Percentiles rank a stretch among this genome's conserved stretches.
Evolutionary conservation across 1,284 basidiomycete species (phyloP).

Genomic region (Trametes sp.): DNA sequence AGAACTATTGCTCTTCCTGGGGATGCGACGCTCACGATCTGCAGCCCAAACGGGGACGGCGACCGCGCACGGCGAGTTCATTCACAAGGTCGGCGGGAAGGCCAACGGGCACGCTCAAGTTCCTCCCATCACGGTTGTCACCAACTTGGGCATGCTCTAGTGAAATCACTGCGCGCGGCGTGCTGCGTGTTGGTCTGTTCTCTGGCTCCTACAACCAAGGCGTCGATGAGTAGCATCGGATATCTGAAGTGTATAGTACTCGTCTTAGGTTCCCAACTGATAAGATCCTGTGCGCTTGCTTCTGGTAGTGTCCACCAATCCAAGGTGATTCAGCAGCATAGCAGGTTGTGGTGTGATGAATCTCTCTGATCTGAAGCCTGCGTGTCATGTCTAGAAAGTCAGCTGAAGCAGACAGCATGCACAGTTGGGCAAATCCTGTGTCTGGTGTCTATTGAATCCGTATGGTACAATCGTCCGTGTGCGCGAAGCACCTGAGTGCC

Average conservation of each 20-base stretch:
- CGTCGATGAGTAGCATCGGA: neutral
- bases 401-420: too few species aligned
- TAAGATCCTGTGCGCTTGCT: too few species aligned
- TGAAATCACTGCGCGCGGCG: neutral
- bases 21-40: neutral
- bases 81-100: neutral
- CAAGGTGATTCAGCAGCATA: too few species aligned
- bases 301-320: too few species aligned
- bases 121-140: neutral
- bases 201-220: too few species aligned
- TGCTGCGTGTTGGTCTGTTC: neutral
- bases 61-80: constrained; percentile 6
- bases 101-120: neutral
- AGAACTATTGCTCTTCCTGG: neutral
- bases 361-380: too few species aligned
- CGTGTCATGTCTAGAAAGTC: too few species aligned
- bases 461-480: constrained; percentile 3
- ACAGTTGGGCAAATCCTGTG: too few species aligned
- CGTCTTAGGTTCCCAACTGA: too few species aligned
- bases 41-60: neutral
- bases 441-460: neutral
- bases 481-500: neutral
- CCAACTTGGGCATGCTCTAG: neutral
- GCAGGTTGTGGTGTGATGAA: too few species aligned
- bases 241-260: too few species aligned